Base-by-base conservation (phyloP, 2,329 filamentous ascomycete genomes). In the Microcyclospora tardicrescens region DNA sequence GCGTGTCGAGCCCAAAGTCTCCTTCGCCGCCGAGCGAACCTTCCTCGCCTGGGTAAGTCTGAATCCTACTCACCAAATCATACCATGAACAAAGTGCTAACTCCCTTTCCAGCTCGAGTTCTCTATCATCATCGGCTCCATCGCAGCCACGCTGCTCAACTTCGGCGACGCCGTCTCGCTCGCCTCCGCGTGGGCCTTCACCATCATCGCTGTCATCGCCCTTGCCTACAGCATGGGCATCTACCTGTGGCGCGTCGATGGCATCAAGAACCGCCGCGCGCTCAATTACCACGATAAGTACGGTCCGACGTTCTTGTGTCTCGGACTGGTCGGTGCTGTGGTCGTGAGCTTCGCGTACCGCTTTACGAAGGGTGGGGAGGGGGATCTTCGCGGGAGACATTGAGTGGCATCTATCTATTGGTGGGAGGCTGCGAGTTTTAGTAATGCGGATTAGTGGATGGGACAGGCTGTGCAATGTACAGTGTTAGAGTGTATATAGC, bases 1-100 rank as follows among this genome's bases (percentile, higher is more conserved):
- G 39, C 79, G 91, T 35, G 87, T 98, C 28, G 91, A 98, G 62
- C 91, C 91, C 28, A 98, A 98, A 65, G 91, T 98, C 36, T 94
- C 86, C 61, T 94, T 98, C 58, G 91, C 91, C 15, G 87, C 86
- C 1, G 91, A 98, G 63, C 77, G 91, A 47, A 98, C 91, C 1
- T 98, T 95, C 64, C 72, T 98, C 41, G 84, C 85, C 46, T 98
- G 91, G 86, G 79, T 82, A 64, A 66, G 76, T 55, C 34, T 13
- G 32, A 31, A 35, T n/a, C 36, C 33, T 19, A 40, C 38, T 33
- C 10, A 9, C 27, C 14, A 32, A 33, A 34, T 31, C 30, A 34
- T n/a, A 38, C 19, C 27, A 24, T 24, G 19, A 24, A 24, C 8
- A 8, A 24, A 24, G 19, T 24, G 19, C 19, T 24, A 24, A 24